Conservation (phyloP, 129 eudicot genomes). For the Artemisia tridentata region DNA sequence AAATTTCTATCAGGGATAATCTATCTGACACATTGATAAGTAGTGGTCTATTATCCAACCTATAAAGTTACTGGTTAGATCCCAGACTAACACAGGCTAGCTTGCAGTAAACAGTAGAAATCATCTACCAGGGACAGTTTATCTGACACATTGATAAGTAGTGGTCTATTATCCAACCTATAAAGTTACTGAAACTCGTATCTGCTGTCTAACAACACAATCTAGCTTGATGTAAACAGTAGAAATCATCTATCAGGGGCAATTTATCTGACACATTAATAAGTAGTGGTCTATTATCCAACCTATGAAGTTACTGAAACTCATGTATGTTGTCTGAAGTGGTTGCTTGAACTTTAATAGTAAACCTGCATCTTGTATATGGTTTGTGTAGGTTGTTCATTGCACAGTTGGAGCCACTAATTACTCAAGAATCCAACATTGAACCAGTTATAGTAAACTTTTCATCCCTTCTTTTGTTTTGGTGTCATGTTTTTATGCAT, state of each 20-base stretch:
- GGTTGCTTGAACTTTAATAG: slow-evolving; percentile 14
- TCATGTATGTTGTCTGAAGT: slow-evolving; percentile 13
- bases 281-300: not conserved
- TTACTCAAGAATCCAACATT: slow-evolving; percentile 43
- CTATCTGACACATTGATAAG: no score
- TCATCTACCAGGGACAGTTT: not conserved
- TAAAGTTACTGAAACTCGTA: slow-evolving; percentile 7
- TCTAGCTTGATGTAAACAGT: slow-evolving; percentile 10
- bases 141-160: slow-evolving; percentile 1
- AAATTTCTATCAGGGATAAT: no score
- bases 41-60: no score
- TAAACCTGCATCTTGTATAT: slow-evolving; percentile 13
- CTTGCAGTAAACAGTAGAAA: no score
- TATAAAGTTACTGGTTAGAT: no score
- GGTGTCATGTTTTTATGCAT: slow-evolving; percentile 1
- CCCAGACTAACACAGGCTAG: no score
- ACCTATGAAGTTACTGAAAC: not conserved
- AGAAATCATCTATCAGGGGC: slow-evolving; percentile 2
- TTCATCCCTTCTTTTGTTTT: slow-evolving; percentile 17
- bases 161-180: no score
- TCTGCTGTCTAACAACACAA: not conserved
- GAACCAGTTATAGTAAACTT: slow-evolving; percentile 47
- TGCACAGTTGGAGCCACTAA: slow-evolving; percentile 48
- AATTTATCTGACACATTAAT: slow-evolving; percentile 10
- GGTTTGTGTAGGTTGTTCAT: slow-evolving; percentile 62